phyloP scores from a whole-genome alignment of 805 yeast genomes.

The Saccharomyces eubayanus region DNA sequence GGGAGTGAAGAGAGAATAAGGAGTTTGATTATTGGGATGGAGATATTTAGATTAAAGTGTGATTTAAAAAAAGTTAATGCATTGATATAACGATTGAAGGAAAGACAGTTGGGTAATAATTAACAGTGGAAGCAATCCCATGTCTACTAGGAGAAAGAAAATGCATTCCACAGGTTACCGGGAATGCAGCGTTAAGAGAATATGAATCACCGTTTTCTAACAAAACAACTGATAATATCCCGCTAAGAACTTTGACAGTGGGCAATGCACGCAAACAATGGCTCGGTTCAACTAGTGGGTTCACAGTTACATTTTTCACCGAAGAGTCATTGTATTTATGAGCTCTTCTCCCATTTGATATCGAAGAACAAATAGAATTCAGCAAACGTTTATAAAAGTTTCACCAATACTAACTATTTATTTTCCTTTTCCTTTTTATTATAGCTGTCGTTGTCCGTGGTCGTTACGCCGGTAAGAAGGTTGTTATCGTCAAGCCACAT shows the following conservation, averaged over 20 bases:
- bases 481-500: slow-evolving; percentile 95
- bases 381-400: background rate
- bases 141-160: background rate
- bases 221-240: background rate
- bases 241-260: background rate
- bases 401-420: slow-evolving; percentile 24
- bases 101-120: background rate
- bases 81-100: background rate
- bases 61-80: background rate
- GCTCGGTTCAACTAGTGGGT: background rate
- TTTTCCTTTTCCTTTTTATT: slow-evolving; percentile 5
- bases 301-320: too few species aligned
- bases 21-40: background rate
- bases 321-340: background rate
- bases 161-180: background rate
- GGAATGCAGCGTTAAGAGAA: background rate
- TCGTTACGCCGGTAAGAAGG: slow-evolving; percentile 99
- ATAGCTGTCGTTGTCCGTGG: slow-evolving; percentile 98
- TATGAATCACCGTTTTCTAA: background rate
- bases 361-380: background rate
- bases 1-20: background rate
- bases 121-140: background rate
- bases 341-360: background rate
- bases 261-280: background rate
- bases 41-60: background rate